These are phyloP conservation scores for Xylaria sp. DNA, from an alignment of 2,329 filamentous ascomycete genomes.

Conservation along the genomic window DNA sequence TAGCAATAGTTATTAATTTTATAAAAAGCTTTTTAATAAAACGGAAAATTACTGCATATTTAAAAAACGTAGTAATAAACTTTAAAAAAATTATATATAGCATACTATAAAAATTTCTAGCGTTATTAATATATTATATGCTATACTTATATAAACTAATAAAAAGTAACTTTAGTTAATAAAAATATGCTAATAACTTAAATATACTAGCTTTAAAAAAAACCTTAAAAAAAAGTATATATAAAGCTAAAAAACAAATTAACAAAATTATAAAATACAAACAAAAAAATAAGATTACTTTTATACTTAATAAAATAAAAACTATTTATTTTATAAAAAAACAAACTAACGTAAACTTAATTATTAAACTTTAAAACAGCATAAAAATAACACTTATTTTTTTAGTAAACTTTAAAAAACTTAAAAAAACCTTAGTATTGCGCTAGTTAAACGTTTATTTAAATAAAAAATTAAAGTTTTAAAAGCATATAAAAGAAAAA, in stretches of 20 bases:
- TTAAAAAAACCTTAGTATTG: conserved; percentile 1
- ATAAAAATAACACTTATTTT: conserved; percentile 9
- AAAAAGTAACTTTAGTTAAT: conserved; percentile 3
- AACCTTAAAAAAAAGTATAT: conserved; percentile 14
- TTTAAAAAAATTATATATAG: conserved; percentile 13
- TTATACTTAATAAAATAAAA: conserved; percentile 20
- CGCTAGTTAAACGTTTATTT: neutral
- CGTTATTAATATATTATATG: conserved; percentile 27
- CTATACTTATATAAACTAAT: conserved; percentile 24
- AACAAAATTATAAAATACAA: conserved; percentile 19
- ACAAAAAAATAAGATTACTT: conserved; percentile 9
- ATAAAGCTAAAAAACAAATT: conserved; percentile 13
- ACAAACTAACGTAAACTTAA: neutral
- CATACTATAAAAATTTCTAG: conserved; percentile 19
- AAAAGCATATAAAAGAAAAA: conserved; percentile 17
- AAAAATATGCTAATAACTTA: conserved; percentile 15
- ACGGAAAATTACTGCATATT: conserved; percentile 15
- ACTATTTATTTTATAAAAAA: conserved; percentile 20
- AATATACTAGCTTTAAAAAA: conserved; percentile 14
- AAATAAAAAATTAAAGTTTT: conserved; percentile 15
- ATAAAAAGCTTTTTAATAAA: conserved; percentile 26
- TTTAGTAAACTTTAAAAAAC: neutral
- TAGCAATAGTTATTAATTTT: conserved; percentile 6
- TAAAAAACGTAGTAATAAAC: conserved; percentile 13
- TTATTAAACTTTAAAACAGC: conserved; percentile 9